A percentile compares a stretch with the other conserved stretches of the same genome.
Evolutionary conservation across 306 rosid genomes (phyloP).

Genomic region (Cyamopsis tetragonoloba): DNA sequence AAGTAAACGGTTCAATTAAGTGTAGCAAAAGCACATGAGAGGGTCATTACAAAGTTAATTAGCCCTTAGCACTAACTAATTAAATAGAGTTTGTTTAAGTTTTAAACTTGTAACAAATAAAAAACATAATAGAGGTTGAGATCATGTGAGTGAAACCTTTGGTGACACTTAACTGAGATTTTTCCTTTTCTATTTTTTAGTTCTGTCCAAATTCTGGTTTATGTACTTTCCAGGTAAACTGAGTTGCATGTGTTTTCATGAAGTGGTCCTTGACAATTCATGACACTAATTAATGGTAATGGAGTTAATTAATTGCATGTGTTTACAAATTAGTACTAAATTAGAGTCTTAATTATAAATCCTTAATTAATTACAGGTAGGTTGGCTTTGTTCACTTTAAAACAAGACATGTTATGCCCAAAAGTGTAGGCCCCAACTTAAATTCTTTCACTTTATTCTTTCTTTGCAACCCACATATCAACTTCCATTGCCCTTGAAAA

Average conservation of each 20-base stretch:
- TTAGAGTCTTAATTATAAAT: constrained; percentile 20
- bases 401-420: constrained; percentile 15
- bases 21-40: constrained; percentile 8
- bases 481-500: background rate
- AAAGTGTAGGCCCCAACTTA: constrained; percentile 16
- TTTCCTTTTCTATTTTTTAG: background rate
- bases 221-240: constrained; percentile 29
- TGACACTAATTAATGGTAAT: constrained; percentile 16
- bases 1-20: background rate
- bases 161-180: constrained; percentile 21
- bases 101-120: background rate
- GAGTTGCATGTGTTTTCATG: constrained; percentile 17
- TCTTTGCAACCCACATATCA: background rate
- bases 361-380: constrained; percentile 40
- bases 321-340: no score
- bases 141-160: constrained; percentile 12
- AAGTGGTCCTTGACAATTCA: constrained; percentile 25
- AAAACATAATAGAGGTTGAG: constrained; percentile 24
- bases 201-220: constrained; percentile 14
- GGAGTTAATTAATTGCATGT: no score
- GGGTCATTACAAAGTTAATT: constrained; percentile 13
- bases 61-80: background rate
- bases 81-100: background rate
- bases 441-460: constrained; percentile 25
- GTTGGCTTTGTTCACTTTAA: constrained; percentile 17